Evolutionary conservation across 306 rosid species (phyloP), one percentile per base, ranked within the genome.

Genomic region (Quercus wislizeni): DNA sequence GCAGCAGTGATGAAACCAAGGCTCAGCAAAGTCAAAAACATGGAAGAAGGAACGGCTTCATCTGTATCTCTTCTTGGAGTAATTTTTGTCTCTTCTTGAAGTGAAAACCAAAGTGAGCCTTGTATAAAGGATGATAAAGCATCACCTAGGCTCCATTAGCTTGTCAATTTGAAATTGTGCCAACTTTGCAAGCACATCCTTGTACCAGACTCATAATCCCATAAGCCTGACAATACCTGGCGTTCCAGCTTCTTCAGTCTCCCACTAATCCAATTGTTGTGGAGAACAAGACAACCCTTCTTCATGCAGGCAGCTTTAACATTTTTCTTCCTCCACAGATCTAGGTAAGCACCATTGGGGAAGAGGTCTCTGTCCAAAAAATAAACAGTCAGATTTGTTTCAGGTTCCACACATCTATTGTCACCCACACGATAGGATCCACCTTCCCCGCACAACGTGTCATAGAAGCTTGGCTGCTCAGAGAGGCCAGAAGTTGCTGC

Each of bases 391-490:
- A 94, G 64, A 82, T 92, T 92, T 71, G 97, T 90, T 84, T 94
- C 94, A 23, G 94, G 97, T 59, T 94, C 94, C 73, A 91, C 74
- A 78, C 97, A 92, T 78, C 25, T 84, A 43, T 81, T 59, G 74
- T 86, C 80, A 14, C 88, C 88, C 10, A 86, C 80, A 5, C 97
- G 97, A 82, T 90, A 83, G 79, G 90, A 76, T 41, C 99, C 97
- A 55, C 90, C 88, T 35, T 81, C 82, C 57, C 97, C 97, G 17
- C 99, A 94, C 77, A 94, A 86, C 17, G 82, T 87, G 88, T 94
- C 97, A 59, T 94, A 92, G 81, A 94, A 94, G 91, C 99, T 94
- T 71, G 99, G 99, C 85, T 94, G 97, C 87, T 94, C 99, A 38
- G 99, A 94, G 81, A 85, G 75, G 35, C 88, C 92, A 5, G 99